Base-by-base conservation (phyloP, 345 rosid genomes). In the Excoecaria agallocha region DNA sequence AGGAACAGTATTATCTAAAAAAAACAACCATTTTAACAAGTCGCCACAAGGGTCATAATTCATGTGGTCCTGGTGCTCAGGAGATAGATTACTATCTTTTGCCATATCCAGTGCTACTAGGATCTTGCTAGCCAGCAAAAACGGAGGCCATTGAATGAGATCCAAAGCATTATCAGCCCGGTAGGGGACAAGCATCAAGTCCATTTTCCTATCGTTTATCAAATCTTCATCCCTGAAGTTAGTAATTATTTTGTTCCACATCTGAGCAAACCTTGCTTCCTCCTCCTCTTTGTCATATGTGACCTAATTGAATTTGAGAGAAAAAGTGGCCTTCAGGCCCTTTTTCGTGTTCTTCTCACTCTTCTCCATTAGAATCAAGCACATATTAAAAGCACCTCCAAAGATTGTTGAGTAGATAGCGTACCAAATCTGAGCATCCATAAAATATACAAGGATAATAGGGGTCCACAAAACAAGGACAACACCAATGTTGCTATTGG, bases 401-500 rank as follows among this genome's bases (percentile, higher is more conserved):
- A 93, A 90, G 71, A 96, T 15, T 41, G 98, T 96, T 56, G 97
- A 96, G 77, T 87, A 96, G 84, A 96, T 96, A 56, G 99, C 99
- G 85, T 96, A 96, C 99, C 99, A 96, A 66, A 96, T 96, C 82
- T 96, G 99, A 67, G 93, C 78, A 82, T 96, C 99, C 99, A 96
- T 96, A 70, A 96, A 96, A 82, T 96, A 96, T 22, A 96, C 99
- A 78, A 96, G 94, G 86, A 96, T 89, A 64, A 93, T 82, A 56
- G 99, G 99, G 71, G 98, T 89, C 99, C 99, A 96, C 10, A 96
- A 86, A 17, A 97, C 91, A 39, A 96, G 85, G 75, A 96, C 97
- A 11, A 93, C 98, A 35, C 97, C 97, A 66, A 93, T 86, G 77
- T 93, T 96, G 88, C 87, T 96, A 86, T 73, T 93, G 58, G 99